Evolutionary conservation across 805 yeast genomes (phyloP).

Genomic region (Wickerhamiella bombiphila): DNA sequence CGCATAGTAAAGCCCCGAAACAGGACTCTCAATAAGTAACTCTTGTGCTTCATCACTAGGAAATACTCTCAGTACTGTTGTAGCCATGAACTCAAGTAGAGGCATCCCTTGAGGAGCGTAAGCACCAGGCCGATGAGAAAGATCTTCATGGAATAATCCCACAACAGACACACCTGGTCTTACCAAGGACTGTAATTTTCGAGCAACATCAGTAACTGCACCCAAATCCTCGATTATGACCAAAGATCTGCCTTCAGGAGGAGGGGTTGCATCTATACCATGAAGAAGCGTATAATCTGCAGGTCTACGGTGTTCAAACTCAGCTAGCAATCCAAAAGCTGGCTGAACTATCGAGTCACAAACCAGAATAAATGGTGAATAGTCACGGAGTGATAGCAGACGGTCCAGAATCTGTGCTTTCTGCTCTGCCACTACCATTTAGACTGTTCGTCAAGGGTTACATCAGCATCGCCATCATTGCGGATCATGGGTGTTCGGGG

Average conservation of each 20-base stretch:
- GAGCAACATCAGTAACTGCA: constrained; percentile 36
- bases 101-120: constrained; percentile 42
- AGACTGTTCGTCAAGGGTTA: background rate
- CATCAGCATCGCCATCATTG: background rate
- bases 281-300: constrained; percentile 5
- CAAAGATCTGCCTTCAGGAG: constrained; percentile 21
- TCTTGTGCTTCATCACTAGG: constrained; percentile 26
- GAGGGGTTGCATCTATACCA: constrained; percentile 1
- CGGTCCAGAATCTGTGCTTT: constrained; percentile 42
- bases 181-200: constrained; percentile 36
- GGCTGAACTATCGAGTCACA: constrained; percentile 62
- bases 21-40: constrained; percentile 23
- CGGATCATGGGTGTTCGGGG: constrained; percentile 82
- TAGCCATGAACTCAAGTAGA: constrained; percentile 55
- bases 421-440: constrained; percentile 13
- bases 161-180: constrained; percentile 24
- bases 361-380: constrained; percentile 55
- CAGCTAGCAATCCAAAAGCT: constrained; percentile 39
- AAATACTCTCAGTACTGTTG: constrained; percentile 48
- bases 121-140: constrained; percentile 4
- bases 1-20: constrained; percentile 20
- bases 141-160: constrained; percentile 15
- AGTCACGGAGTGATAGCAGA: constrained; percentile 54
- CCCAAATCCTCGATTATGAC: constrained; percentile 59
- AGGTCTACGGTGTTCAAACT: constrained; percentile 34